Evolutionary conservation across 345 rosid species (phyloP), one percentile per base, ranked within the genome.

Genomic region (Rhodamnia rubescens): DNA sequence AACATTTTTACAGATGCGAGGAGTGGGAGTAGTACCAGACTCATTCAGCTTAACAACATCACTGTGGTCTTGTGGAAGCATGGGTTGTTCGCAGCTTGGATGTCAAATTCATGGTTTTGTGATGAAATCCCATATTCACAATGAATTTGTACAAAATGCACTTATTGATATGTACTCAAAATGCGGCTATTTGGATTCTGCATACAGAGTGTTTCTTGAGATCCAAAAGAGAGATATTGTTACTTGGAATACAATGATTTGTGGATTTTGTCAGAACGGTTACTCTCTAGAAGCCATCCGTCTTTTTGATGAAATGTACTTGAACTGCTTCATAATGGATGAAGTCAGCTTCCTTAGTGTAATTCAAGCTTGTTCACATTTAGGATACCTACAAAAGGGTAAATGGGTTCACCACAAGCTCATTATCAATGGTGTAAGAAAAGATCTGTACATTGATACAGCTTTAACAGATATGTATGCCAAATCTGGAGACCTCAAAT

Each of bases 401-500:
- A 92, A 88, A 87, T 88, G 86, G 81, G 84, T 93, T 88, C 99
- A 97, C 89, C 74, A 95, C 53, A 75, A 92, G 58, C 92, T 93
- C 69, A 88, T 94, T 82, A 93, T 90, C 87, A 90, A 86, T 85
- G 91, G 95, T 40, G 85, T 92, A 14, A 90, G 91, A 88, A 87
- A 83, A 26, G 95, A 92, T 86, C 84, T 90, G 74, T 92, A 88
- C 42, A 91, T 95, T 53, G 93, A 93, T 51, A 94, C 96, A 85
- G 98, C 97, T 88, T 88, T 95, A 83, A 86, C 95, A 52, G 93
- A 97, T 87, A 95, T 97, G 98, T 97, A 97, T 88, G 94, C 94
- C 32, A 97, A 95, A 90, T 92, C 95, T 69, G 87, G 88, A 81
- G 91, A 87, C 84, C 91, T 92, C 22, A 83, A 86, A 81, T 94